A percentile compares a stretch with the other conserved stretches of the same genome.
Evolutionary conservation across 352 stramenopile genomes (phyloP).

Genomic region (Blastocystis hominis): DNA sequence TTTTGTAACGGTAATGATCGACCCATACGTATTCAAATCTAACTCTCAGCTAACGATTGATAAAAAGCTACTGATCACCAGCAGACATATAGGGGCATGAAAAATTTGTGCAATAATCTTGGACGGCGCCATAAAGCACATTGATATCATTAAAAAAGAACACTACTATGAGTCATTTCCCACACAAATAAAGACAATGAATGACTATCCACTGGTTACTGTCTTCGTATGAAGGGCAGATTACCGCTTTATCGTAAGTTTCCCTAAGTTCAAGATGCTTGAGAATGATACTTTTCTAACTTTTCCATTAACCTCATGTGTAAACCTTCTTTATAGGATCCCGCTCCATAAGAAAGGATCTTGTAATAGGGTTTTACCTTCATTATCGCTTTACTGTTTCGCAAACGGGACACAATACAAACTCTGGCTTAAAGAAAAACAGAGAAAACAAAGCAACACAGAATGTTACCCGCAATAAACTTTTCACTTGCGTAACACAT

Average conservation of each 20-base stretch:
- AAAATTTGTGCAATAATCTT: conserved; percentile 37
- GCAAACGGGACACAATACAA: no score
- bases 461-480: no score
- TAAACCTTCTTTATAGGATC: background rate
- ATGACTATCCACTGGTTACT: conserved; percentile 29
- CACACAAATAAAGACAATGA: background rate
- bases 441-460: no score
- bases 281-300: background rate
- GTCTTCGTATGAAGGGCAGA: conserved; percentile 9
- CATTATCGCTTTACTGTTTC: background rate
- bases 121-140: conserved; percentile 16
- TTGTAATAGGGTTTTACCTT: conserved; percentile 10
- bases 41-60: background rate
- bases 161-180: background rate
- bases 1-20: conserved; percentile 26
- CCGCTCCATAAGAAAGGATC: conserved; percentile 3
- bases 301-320: conserved; percentile 7
- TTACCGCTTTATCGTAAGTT: background rate
- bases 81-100: conserved; percentile 26
- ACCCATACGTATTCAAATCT: conserved; percentile 19
- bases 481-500: no score
- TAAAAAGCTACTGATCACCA: background rate
- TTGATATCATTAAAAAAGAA: conserved; percentile 43
- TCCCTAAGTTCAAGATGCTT: background rate
- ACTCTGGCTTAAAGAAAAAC: no score